Base-by-base conservation (phyloP, 2,329 filamentous ascomycete species). In the Didymella sp. region DNA sequence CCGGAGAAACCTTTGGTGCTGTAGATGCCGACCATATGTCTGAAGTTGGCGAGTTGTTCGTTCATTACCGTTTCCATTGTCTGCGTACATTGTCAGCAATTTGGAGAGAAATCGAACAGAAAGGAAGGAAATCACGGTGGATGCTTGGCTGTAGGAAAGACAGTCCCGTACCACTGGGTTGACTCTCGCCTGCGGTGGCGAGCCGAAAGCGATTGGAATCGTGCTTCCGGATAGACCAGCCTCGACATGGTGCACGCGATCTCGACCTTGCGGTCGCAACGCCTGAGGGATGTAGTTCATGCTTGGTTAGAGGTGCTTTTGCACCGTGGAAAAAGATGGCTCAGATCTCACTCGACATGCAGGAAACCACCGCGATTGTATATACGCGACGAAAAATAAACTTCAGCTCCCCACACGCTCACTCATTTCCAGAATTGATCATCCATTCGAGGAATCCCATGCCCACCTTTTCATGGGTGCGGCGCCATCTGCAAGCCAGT, bases 1-100 rank as follows among this genome's bases (percentile, higher is more conserved):
- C 70, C 61, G 1, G 63, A 73, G 11, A 79, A 68, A 5, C 73
- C 64, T 35, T 50, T 58, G 3, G 66, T 64, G 41, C 64, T 67
- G 46, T 70, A 62, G 43, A 71, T 71, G 15, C 68, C 68, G 8
- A 71, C 61, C 56, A 71, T 64, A 40, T 68, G 64, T 11, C 68
- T 57, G 49, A 70, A 71, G 19, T 53, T 62, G 19, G 63, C 46
- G 12, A 71, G 64, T 37, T 65, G 51, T 43, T 59, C 61, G 35
- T 64, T 58, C 1, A 44, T 28, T 25, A 56, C 50, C n/a, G 51
- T 30, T 41, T 59, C 51, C 27, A 62, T 25, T 9, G 60, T 44
- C 60, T 55, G 6, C 24, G 2, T 1, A 4, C 17, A 6, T 15
- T 19, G 24, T 43, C 30, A 52, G 38, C 6, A 11, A 17, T 1